Conservation (phyloP, 768 basidiomycete species). For the Boletales sp. region DNA sequence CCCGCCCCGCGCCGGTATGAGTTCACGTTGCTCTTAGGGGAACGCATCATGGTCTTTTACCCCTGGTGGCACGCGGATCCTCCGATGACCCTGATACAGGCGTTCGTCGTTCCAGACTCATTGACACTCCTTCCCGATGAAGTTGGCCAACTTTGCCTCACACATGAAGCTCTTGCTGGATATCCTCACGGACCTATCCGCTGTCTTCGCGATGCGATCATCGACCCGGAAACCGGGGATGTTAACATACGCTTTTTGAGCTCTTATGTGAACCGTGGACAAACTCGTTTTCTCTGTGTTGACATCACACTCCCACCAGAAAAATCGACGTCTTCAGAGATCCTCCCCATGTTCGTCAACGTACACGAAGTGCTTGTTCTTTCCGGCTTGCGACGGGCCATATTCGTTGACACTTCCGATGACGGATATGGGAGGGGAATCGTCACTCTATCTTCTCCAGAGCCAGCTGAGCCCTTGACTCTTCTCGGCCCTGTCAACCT, state of each 20-base stretch:
- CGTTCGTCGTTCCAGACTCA: constrained; percentile 11
- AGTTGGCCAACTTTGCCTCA: constrained; percentile 10
- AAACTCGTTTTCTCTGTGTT: constrained; percentile 12
- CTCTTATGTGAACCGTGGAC: not conserved
- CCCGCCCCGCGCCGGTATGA: constrained; percentile 4
- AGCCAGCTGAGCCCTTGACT: not conserved
- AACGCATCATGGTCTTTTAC: constrained; percentile 14
- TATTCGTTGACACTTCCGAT: constrained; percentile 9
- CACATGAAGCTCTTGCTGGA: constrained; percentile 15
- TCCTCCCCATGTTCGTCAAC: constrained; percentile 13
- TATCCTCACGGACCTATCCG: constrained; percentile 4
- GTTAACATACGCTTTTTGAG: constrained; percentile 13
- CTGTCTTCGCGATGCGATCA: constrained; percentile 9
- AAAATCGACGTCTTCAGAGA: not conserved
- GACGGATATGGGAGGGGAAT: constrained; percentile 18
- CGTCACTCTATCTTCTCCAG: constrained; percentile 3
- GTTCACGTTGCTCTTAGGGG: constrained; percentile 12
- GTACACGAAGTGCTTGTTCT: constrained; percentile 16
- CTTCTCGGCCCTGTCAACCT: not conserved
- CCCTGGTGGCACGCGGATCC: constrained; percentile 1
- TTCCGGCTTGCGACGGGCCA: constrained; percentile 1
- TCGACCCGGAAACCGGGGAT: constrained; percentile 11
- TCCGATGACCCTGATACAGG: constrained; percentile 16
- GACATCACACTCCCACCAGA: constrained; percentile 14
- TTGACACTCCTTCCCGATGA: not conserved